Evolutionary conservation across 2,329 filamentous ascomycete genomes (phyloP).

Genomic region (Nothophoma quercina): DNA sequence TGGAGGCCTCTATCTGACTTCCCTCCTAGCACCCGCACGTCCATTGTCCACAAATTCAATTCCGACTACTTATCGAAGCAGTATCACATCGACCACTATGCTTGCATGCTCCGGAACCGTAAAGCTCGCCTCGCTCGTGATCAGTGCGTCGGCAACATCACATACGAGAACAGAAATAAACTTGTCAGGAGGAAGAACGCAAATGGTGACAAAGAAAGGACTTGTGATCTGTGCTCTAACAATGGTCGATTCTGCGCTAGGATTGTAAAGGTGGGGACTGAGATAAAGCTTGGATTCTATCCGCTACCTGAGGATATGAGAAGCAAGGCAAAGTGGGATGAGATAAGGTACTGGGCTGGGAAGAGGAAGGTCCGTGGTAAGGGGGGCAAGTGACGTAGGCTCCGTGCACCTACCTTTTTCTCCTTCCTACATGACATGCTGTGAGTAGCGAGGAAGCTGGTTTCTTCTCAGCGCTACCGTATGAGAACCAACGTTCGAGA

Average conservation of each 20-base stretch:
- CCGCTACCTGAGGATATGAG: background rate
- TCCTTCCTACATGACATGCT: too few species aligned
- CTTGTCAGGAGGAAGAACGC: background rate
- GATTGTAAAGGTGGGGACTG: background rate
- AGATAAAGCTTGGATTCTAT: background rate
- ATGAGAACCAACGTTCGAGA: too few species aligned
- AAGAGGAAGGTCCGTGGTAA: too few species aligned
- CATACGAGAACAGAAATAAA: background rate
- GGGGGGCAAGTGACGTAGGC: too few species aligned
- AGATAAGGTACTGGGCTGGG: background rate
- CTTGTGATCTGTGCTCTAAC: background rate
- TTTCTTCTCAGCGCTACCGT: too few species aligned
- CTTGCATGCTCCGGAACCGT: background rate
- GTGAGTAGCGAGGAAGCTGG: too few species aligned
- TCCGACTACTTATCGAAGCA: background rate
- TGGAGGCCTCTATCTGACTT: background rate
- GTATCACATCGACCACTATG: background rate
- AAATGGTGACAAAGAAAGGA: background rate
- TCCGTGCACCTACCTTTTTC: too few species aligned
- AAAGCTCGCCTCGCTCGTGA: background rate
- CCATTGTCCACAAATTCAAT: background rate
- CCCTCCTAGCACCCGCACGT: background rate
- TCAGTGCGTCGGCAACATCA: background rate
- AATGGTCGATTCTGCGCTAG: background rate
- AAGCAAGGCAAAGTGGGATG: background rate